Evolutionary conservation across 306 rosid species (phyloP), one percentile per base, ranked within the genome.

Genomic region (Clitoria ternatea): DNA sequence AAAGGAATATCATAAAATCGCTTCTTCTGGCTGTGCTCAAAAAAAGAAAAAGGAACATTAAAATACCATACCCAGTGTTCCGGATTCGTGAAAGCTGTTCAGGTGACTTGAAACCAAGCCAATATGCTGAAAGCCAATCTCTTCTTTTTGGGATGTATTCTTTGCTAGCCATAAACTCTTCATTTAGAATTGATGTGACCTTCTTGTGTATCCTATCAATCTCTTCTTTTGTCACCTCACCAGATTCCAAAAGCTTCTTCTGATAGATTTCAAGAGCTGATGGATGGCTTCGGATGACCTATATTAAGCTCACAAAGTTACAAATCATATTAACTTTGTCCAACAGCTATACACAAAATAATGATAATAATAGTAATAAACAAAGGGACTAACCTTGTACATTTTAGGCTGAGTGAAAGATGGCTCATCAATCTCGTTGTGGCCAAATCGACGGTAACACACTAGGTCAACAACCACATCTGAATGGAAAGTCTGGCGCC

Each of bases 401-500:
- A 94, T 90, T 77, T 90, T 89, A 65, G 98, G 98, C 81, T 94
- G 98, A 0, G 98, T 94, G 81, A 94, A 94, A 29, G 95, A 94
- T 29, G 99, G 99, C 70, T 94, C 97, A 63, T 94, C 97, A 79
- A 94, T 94, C 86, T 91, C 99, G 76, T 89, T 94, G 82, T 94
- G 97, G 74, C 99, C 99, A 77, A 87, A 94, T 77, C 95, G 87
- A 53, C 96, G 96, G 75, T 94, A 94, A 43, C 99, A 94, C 50
- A 94, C 99, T 24, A 94, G 75, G 80, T 94, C 99, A 52, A 94
- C 99, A 35, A 94, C 96, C 63, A 90, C 99, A 70, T 94, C 99
- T 6, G 97, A 89, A 85, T 94, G 99, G 86, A 94, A 94, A 53
- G 86, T 87, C 77, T 94, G 99, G 67, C 97, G 92, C 99, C 99